These are phyloP conservation scores for Leccinellum rugosiceps DNA, from an alignment of 768 basidiomycete genomes.

Conservation along the genomic window DNA sequence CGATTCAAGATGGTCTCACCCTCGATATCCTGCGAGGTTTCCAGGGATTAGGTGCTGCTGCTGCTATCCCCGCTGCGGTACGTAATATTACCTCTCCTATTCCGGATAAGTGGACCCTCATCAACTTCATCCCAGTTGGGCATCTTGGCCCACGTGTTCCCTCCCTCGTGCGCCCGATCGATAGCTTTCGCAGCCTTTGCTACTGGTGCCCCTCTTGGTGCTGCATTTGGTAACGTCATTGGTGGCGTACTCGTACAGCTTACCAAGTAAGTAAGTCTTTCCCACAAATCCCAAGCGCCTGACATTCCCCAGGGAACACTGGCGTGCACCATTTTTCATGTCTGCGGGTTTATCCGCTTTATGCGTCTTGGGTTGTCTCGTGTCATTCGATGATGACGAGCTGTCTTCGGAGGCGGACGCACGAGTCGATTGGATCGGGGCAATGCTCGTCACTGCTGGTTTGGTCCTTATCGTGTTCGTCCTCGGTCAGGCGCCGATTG, in stretches of 20 bases:
- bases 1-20: too few species aligned
- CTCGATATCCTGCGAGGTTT: too few species aligned
- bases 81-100: too few species aligned
- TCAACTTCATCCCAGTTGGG: conserved; percentile 49
- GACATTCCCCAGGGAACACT: conserved; percentile 38
- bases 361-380: conserved; percentile 48
- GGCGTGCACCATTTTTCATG: conserved; percentile 68
- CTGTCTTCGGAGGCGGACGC: conserved; percentile 36
- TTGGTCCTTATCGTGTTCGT: conserved; percentile 71
- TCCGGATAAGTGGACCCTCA: too few species aligned
- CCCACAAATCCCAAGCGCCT: not conserved
- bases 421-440: conserved; percentile 78
- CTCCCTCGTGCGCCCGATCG: conserved; percentile 61
- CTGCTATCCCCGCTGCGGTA: too few species aligned
- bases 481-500: conserved; percentile 61
- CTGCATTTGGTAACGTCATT: conserved; percentile 61
- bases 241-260: conserved; percentile 72
- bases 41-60: too few species aligned
- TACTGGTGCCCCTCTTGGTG: conserved; percentile 82
- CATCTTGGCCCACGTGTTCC: conserved; percentile 78
- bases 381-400: conserved; percentile 61
- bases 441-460: conserved; percentile 58
- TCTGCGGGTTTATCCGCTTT: conserved; percentile 53
- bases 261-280: conserved; percentile 27
- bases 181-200: conserved; percentile 27